Percentiles rank a stretch among this genome's conserved stretches.
phyloP scores from a whole-genome alignment of 1,139 yeast species.

The Yamadazyma atlantica region DNA sequence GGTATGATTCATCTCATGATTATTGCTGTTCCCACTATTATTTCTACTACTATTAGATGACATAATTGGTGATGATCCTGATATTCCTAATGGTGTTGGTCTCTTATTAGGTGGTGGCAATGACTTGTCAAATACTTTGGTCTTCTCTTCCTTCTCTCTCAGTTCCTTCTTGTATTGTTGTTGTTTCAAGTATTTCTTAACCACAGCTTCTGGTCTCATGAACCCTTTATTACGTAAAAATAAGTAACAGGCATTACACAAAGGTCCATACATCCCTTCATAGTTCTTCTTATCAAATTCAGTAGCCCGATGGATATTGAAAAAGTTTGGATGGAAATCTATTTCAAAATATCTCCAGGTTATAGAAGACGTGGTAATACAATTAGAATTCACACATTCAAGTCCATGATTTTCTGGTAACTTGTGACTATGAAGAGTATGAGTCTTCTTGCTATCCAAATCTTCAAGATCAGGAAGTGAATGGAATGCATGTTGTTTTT shows the following conservation, averaged over 20 bases:
- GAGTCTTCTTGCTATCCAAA: conserved; percentile 45
- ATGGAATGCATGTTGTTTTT: conserved; percentile 23
- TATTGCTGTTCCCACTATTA: background rate
- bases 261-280: conserved; percentile 53
- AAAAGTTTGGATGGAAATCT: conserved; percentile 39
- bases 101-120: background rate
- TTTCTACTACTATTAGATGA: background rate
- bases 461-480: conserved; percentile 47
- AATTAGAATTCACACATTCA: conserved; percentile 44
- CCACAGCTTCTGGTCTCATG: conserved; percentile 51
- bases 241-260: conserved; percentile 51
- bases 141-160: conserved; percentile 12
- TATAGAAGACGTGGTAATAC: conserved; percentile 40
- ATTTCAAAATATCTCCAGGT: conserved; percentile 51
- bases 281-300: conserved; percentile 42
- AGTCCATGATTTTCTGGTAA: conserved; percentile 43
- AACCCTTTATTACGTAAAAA: conserved; percentile 51
- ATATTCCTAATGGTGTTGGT: background rate
- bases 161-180: conserved; percentile 39
- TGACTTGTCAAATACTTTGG: background rate
- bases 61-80: conserved; percentile 23
- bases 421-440: conserved; percentile 40
- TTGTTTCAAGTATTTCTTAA: conserved; percentile 47
- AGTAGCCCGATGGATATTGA: conserved; percentile 37
- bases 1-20: too few relatives aligned